Base-by-base conservation (phyloP, 495 filamentous ascomycete genomes). In the Penicillium canescens region DNA sequence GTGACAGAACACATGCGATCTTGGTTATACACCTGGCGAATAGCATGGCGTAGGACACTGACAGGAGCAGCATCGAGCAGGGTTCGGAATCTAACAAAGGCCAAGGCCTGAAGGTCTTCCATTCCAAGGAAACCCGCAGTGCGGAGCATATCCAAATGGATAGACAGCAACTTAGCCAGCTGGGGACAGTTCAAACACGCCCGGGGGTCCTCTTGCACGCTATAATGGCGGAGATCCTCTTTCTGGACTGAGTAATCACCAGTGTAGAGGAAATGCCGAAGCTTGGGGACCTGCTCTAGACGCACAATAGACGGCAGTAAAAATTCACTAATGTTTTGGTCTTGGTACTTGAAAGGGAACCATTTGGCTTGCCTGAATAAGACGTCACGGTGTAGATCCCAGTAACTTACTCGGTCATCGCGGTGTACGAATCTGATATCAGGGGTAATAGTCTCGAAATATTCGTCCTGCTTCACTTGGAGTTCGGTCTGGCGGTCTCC, bases 181-280 rank as follows among this genome's bases (percentile, higher is more conserved):
- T 51, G 49, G 6, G 28, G 8, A 16, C 49, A 51, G 24, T 39
- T 51, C 16, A 35, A 6, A 33, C 49, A 51, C 8, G 20, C 49
- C 34, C 23, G 5, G 12, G 39, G 31, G 31, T n/a, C 24, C 3
- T 31, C 4, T 7, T 10, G 8, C 8, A 36, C 2, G 1, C 18
- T 8, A 14, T 36, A 51, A 23, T 9, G 1, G 6, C 1, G 1
- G 31, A 51, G 16, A 9, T 51, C 49, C 1, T 4, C 18, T 42
- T 12, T 6, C 2, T 42, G 18, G 16, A 51, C 31, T 0, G 49
- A 51, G 24, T 51, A 51, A 21, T 51, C 49, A 7, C 49, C 49
- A 16, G 49, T 51, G 14, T 51, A 51, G 12, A 51, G 34, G 49
- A 51, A 51, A n/a, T 51, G 31, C 14, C 43, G 13, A 7, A 51